These are phyloP conservation scores for Quillaja saponaria DNA, from an alignment of 306 rosid species.

Conservation along the genomic window DNA sequence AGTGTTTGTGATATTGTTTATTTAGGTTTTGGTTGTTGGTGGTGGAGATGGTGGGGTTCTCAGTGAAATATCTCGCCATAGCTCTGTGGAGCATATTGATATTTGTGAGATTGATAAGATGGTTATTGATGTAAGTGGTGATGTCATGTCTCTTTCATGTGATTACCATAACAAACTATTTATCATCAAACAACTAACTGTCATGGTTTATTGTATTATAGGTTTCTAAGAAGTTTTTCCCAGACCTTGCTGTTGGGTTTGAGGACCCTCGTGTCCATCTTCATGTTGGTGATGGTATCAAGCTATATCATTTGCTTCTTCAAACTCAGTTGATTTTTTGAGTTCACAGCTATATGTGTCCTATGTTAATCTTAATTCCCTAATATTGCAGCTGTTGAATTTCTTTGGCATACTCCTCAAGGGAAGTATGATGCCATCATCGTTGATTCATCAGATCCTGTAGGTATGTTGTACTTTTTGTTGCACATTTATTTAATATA, in stretches of 20 bases:
- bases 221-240: constrained; percentile 86
- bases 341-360: neutral
- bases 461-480: constrained; percentile 59
- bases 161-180: neutral
- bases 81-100: constrained; percentile 84
- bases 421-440: constrained; percentile 89
- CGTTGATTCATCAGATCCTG: constrained; percentile 98
- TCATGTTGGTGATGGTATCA: constrained; percentile 83
- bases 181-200: constrained; percentile 26
- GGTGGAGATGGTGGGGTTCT: constrained; percentile 99
- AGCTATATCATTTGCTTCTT: constrained; percentile 1
- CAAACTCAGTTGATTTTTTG: neutral
- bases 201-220: constrained; percentile 30
- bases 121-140: constrained; percentile 87
- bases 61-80: constrained; percentile 85
- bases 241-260: constrained; percentile 85
- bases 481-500: neutral
- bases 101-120: constrained; percentile 97
- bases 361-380: constrained; percentile 11
- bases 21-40: constrained; percentile 96
- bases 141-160: constrained; percentile 1
- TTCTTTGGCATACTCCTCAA: constrained; percentile 56
- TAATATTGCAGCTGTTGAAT: constrained; percentile 72
- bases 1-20: constrained; percentile 4
- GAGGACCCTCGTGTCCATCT: constrained; percentile 94